phyloP scores from a whole-genome alignment of 257 asterid species.

The Primulina tabacum region DNA sequence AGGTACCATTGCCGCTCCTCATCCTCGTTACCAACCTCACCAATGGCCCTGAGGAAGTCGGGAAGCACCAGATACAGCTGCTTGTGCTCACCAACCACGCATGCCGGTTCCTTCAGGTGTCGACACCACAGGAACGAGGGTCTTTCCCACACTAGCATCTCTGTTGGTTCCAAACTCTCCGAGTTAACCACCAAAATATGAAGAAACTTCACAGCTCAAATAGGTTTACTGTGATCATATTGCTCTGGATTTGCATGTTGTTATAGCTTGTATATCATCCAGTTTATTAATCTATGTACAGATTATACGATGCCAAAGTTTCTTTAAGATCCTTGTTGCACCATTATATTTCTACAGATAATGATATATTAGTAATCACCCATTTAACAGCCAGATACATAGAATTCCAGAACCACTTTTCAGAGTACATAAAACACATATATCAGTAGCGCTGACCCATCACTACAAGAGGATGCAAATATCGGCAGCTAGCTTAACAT shows the following conservation, averaged over 20 bases:
- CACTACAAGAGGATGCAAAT: conserved; percentile 47
- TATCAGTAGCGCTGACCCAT: conserved; percentile 43
- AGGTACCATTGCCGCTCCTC: conserved; percentile 25
- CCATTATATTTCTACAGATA: background rate
- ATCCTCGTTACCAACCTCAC: conserved; percentile 52
- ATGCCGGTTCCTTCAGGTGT: conserved; percentile 68
- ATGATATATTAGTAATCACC: too few relatives aligned
- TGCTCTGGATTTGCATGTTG: background rate
- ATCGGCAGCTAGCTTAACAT: conserved; percentile 36
- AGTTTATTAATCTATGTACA: background rate
- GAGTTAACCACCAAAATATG: conserved; percentile 24
- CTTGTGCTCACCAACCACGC: conserved; percentile 71
- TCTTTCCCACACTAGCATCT: conserved; percentile 25
- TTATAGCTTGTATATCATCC: background rate
- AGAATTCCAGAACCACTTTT: conserved; percentile 19
- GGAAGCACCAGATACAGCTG: conserved; percentile 45
- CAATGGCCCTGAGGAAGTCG: conserved; percentile 35
- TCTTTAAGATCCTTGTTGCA: background rate
- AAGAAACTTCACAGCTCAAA: background rate
- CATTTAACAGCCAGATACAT: conserved; percentile 1
- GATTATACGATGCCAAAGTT: background rate
- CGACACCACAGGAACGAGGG: conserved; percentile 46
- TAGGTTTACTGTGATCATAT: background rate
- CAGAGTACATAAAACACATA: conserved; percentile 26
- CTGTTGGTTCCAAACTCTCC: too few relatives aligned